A percentile compares a stretch with the other conserved stretches of the same genome.
Conservation (phyloP, 345 rosid genomes). For the Salix brachista region DNA sequence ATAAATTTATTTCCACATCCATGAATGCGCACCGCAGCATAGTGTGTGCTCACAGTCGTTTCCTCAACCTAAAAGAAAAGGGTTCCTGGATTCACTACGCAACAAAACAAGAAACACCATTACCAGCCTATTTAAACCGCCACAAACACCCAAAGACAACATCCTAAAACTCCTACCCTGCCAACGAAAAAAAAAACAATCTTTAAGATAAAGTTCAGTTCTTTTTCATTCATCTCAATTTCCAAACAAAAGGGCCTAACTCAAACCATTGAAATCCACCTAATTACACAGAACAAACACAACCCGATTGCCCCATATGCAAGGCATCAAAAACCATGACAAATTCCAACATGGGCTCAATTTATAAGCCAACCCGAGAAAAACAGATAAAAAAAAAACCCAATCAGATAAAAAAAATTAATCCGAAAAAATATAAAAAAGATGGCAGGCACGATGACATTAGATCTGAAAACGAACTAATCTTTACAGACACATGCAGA, state of each 20-base stretch:
- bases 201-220: background rate
- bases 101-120: conserved; percentile 15
- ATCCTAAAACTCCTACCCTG: background rate
- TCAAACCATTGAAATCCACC: background rate
- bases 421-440: background rate
- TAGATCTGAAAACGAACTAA: conserved; percentile 3
- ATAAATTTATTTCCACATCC: background rate
- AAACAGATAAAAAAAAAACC: background rate
- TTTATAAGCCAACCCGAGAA: background rate
- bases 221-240: background rate
- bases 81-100: conserved; percentile 18
- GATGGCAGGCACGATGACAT: background rate
- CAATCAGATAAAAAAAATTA: background rate
- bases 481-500: conserved; percentile 1
- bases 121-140: background rate
- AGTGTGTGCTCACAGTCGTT: background rate
- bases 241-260: background rate
- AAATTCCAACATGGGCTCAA: background rate
- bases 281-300: background rate
- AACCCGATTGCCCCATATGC: background rate
- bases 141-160: background rate
- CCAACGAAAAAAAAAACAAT: background rate
- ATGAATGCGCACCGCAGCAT: conserved; percentile 10
- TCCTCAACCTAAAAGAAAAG: conserved; percentile 13
- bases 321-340: background rate